These are phyloP conservation scores for Blastobotrys mokoenaii DNA, from an alignment of 805 yeast species.

Conservation along the genomic window DNA sequence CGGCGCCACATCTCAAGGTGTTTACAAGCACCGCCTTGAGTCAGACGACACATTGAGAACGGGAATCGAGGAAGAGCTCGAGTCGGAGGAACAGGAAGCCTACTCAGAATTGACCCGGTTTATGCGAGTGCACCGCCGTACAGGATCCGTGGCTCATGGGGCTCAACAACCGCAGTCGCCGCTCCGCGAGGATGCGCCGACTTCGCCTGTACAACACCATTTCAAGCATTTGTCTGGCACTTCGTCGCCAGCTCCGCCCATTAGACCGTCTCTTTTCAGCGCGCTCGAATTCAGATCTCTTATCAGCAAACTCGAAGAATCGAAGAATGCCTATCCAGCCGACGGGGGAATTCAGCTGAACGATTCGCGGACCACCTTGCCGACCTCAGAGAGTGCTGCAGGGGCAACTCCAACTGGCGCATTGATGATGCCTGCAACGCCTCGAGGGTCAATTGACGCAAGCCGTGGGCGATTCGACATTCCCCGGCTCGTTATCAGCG, in stretches of 20 bases:
- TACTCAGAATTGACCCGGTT: slow-evolving; percentile 15
- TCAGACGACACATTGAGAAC: too few species aligned
- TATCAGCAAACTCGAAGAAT: neutral
- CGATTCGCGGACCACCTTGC: too few species aligned
- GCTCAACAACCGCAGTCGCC: slow-evolving; percentile 1
- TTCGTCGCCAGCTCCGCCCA: slow-evolving; percentile 9
- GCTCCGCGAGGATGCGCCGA: neutral
- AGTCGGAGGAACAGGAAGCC: slow-evolving; percentile 17
- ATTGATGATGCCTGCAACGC: too few species aligned
- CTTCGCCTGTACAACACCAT: neutral
- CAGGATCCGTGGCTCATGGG: neutral
- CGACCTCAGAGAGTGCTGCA: too few species aligned
- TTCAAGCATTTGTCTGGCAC: neutral
- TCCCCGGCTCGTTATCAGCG: slow-evolving; percentile 2
- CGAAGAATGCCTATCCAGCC: neutral
- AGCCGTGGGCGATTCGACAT: neutral
- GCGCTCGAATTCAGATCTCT: slow-evolving; percentile 30
- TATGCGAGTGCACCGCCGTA: slow-evolving; percentile 8
- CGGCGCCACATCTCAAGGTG: neutral
- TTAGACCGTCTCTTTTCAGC: slow-evolving; percentile 32
- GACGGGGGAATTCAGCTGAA: too few species aligned
- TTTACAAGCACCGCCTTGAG: neutral
- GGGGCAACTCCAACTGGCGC: too few species aligned
- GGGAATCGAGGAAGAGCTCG: slow-evolving; percentile 6
- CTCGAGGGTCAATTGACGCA: too few species aligned